phyloP scores from a whole-genome alignment of 2,329 filamentous ascomycete species.

The Ramichloridium luteum region DNA sequence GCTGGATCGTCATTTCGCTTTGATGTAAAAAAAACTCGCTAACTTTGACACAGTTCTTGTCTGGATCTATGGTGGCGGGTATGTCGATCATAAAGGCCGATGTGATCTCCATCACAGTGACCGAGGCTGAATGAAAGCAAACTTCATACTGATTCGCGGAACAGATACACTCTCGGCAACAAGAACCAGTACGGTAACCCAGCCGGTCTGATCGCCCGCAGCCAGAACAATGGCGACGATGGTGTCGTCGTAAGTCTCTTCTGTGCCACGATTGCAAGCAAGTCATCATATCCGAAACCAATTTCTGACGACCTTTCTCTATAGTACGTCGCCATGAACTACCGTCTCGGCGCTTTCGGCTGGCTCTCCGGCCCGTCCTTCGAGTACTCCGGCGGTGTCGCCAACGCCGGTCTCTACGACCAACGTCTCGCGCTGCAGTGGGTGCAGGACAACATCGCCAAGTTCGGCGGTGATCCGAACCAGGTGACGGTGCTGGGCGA shows the following conservation, averaged over 20 bases:
- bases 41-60: slow-evolving; percentile 27
- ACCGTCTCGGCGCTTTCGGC: slow-evolving; percentile 38
- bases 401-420: slow-evolving; percentile 41
- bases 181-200: slow-evolving; percentile 6
- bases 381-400: slow-evolving; percentile 28
- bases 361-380: slow-evolving; percentile 36
- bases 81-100: too few species aligned
- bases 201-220: slow-evolving; percentile 5
- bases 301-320: slow-evolving; percentile 1
- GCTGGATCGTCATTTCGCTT: too few species aligned
- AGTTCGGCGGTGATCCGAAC: slow-evolving; percentile 42
- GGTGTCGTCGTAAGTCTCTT: slow-evolving; percentile 4
- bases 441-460: slow-evolving; percentile 34
- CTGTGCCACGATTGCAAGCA: too few species aligned
- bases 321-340: slow-evolving; percentile 35
- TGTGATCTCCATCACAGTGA: too few species aligned
- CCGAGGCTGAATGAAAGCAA: neutral
- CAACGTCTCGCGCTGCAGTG: slow-evolving; percentile 46
- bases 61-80: slow-evolving; percentile 36
- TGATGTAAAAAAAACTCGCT: too few species aligned
- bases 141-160: too few species aligned
- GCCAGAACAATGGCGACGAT: slow-evolving; percentile 4
- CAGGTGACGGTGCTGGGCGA: slow-evolving; percentile 33
- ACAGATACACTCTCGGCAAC: slow-evolving; percentile 4
- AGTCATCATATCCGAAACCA: too few species aligned